phyloP scores from a whole-genome alignment of 2,329 filamentous ascomycete genomes.

The Neopestalotiopsis sp. region DNA sequence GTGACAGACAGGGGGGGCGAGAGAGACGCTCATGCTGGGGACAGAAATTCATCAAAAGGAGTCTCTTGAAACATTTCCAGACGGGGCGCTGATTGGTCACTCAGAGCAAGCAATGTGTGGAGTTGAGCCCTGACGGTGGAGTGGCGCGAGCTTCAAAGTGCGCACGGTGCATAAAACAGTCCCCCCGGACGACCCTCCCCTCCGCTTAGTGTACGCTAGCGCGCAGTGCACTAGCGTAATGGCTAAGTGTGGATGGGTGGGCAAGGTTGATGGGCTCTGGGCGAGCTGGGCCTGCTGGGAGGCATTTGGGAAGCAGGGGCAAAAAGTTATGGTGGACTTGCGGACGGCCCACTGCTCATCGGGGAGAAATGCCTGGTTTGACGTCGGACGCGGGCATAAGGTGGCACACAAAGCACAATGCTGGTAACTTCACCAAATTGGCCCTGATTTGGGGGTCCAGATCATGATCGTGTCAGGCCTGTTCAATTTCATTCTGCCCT shows the following conservation, averaged over 20 bases:
- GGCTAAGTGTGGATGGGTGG: not conserved
- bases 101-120: not conserved
- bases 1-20: slow-evolving; percentile 13
- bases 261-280: not conserved
- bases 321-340: not conserved
- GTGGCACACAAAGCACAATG: too few species aligned
- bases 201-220: not conserved
- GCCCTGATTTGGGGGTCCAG: too few species aligned
- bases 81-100: slow-evolving; percentile 5
- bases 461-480: too few species aligned
- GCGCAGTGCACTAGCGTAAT: not conserved
- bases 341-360: not conserved
- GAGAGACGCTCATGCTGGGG: not conserved
- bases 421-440: too few species aligned
- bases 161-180: not conserved
- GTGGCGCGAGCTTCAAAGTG: not conserved
- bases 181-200: not conserved
- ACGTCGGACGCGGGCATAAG: not conserved
- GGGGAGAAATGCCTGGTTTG: not conserved
- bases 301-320: not conserved
- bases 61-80: slow-evolving; percentile 6
- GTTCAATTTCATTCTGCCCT: too few species aligned
- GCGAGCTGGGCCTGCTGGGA: not conserved
- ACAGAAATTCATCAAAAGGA: slow-evolving; percentile 19
- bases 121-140: not conserved